Evolutionary conservation across 2,329 filamentous ascomycete genomes (phyloP).

Genomic region (Colletotrichum viniferum): DNA sequence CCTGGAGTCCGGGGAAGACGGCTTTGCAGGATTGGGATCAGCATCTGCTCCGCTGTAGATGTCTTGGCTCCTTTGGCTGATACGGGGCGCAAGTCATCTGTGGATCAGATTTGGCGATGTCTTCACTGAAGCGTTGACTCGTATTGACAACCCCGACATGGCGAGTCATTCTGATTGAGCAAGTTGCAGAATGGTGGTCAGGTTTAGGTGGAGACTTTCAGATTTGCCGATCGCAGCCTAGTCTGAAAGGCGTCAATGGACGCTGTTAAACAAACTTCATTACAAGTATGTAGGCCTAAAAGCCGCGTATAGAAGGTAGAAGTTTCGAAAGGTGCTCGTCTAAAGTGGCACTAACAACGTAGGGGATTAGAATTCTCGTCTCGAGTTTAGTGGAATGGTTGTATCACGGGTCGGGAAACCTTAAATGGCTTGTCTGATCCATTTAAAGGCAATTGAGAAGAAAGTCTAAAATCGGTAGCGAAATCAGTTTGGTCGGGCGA

Average conservation of each 20-base stretch:
- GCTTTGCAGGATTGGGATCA: neutral
- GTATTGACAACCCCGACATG: neutral
- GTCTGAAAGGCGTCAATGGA: neutral
- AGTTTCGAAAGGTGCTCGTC: neutral
- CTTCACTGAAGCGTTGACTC: neutral
- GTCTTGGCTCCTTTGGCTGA: neutral
- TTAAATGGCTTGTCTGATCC: neutral
- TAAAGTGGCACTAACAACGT: neutral
- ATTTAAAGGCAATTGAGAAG: neutral
- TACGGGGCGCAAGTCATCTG: neutral
- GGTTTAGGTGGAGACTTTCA: neutral
- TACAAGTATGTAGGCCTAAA: neutral
- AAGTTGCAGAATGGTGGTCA: neutral
- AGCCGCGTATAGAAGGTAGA: neutral
- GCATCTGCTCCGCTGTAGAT: neutral
- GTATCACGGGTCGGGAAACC: neutral
- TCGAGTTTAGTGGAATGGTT: neutral
- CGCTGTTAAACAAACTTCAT: neutral
- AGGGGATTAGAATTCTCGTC: neutral
- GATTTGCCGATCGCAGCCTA: neutral
- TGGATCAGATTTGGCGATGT: neutral
- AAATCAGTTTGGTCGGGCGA: neutral
- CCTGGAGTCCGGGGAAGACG: neutral
- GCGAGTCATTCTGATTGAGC: neutral
- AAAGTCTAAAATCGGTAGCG: neutral